Conservation (phyloP, 148 eudicot genomes). For the Beta vulgaris region DNA sequence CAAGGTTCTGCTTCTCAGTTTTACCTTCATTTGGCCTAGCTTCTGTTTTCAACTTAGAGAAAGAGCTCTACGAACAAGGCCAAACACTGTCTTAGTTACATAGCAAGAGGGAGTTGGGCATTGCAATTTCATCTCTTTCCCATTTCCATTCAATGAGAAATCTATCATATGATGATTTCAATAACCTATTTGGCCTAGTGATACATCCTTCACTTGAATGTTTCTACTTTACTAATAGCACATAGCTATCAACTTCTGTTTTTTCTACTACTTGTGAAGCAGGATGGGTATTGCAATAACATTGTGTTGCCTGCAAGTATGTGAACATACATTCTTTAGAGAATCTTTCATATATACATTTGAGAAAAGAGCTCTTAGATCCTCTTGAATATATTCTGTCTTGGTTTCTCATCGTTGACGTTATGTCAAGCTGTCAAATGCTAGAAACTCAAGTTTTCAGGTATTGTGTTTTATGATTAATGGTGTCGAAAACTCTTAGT, state of each 20-base stretch:
- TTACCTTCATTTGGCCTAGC: too few species aligned
- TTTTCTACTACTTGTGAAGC: not conserved
- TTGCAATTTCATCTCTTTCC: conserved; percentile 1
- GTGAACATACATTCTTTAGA: conserved; percentile 5
- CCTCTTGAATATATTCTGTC: too few species aligned
- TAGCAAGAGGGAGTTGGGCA: not conserved
- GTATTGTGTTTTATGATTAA: not conserved
- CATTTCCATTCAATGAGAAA: not conserved
- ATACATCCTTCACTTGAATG: conserved; percentile 13
- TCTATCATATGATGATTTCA: not conserved
- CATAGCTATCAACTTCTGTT: not conserved
- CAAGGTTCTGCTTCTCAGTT: too few species aligned
- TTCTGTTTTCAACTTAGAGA: too few species aligned
- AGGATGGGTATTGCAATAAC: conserved; percentile 8
- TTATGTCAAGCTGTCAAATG: not conserved
- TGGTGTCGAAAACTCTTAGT: not conserved
- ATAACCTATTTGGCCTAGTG: not conserved
- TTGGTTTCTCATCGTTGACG: not conserved
- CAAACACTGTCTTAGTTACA: too few species aligned
- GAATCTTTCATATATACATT: not conserved
- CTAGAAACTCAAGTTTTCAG: not conserved
- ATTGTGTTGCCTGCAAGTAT: conserved; percentile 1
- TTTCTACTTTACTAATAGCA: conserved; percentile 2
- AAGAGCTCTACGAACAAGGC: too few species aligned
- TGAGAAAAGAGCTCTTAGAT: not conserved